phyloP scores from a whole-genome alignment of 2,329 filamentous ascomycete species.

The Colletotrichum acutatum region DNA sequence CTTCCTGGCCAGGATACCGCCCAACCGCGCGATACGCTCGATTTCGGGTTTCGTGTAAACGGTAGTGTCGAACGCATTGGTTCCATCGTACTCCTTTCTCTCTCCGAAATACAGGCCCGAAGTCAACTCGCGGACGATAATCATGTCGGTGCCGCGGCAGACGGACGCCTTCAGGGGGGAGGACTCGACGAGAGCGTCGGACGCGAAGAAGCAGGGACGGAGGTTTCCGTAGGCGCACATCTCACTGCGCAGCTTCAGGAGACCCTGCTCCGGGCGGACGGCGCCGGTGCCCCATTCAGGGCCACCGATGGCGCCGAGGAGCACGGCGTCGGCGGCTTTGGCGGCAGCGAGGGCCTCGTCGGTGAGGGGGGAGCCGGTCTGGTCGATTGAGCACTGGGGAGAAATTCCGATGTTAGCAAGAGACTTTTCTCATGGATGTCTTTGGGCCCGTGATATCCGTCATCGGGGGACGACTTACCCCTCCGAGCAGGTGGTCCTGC shows the following conservation, averaged over 20 bases:
- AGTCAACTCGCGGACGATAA: slow-evolving; percentile 91
- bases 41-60: slow-evolving; percentile 66
- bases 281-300: slow-evolving; percentile 93
- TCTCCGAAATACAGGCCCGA: slow-evolving; percentile 97
- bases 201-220: slow-evolving; percentile 94
- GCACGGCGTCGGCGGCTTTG: slow-evolving; percentile 87
- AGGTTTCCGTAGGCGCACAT: slow-evolving; percentile 96
- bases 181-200: slow-evolving; percentile 82
- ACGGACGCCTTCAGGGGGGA: slow-evolving; percentile 90
- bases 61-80: no score
- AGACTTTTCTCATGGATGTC: not conserved
- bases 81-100: slow-evolving; percentile 71
- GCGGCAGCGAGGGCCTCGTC: slow-evolving; percentile 85
- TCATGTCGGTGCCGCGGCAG: slow-evolving; percentile 89
- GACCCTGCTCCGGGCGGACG: slow-evolving; percentile 91
- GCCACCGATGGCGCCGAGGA: slow-evolving; percentile 95
- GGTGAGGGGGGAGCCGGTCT: slow-evolving; percentile 80
- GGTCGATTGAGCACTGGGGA: slow-evolving; percentile 85
- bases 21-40: slow-evolving; percentile 86
- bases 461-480: slow-evolving; percentile 69
- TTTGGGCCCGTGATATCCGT: not conserved
- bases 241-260: slow-evolving; percentile 91
- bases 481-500: slow-evolving; percentile 89
- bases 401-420: no score
- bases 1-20: no score